Evolutionary conservation across 2,329 filamentous ascomycete species (phyloP), one percentile per base, ranked within the genome.

Genomic region (Dendryphion nanum): DNA sequence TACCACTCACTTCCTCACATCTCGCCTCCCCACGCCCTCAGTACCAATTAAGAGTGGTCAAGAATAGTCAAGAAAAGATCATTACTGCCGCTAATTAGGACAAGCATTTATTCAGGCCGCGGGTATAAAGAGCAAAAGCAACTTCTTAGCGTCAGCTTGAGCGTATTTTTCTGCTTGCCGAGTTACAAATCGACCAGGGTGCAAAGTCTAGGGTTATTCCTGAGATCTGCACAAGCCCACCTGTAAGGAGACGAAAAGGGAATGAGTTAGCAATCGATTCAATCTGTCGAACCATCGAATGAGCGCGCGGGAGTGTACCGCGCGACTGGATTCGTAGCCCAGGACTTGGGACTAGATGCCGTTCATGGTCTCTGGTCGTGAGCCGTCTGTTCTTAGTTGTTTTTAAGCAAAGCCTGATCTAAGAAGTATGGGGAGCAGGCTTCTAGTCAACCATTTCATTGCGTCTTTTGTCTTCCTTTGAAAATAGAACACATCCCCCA

Each of bases 221-320:
- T n/a, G n/a, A n/a, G n/a, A n/a, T n/a, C n/a, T n/a, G n/a, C n/a
- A n/a, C n/a, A n/a, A 35, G 31, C 40, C 40, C 37, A 36, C 18
- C 35, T 32, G 40, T 36, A 16, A 28, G 36, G 32, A 35, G 36
- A 35, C 40, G 28, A 32, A 36, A 36, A 17, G 31, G 37, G 40
- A 39, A 32, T 39, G 29, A 30, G 29, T 17, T 38, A 35, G 30
- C 31, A 42, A 42, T 35, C 23, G 26, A 42, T 26, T n/a, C n/a
- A n/a, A n/a, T n/a, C n/a, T 36, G 31, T 20, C 23, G 18, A 26
- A 10, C 23, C 23, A 26, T n/a, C n/a, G n/a, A n/a, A n/a, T n/a
- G n/a, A n/a, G n/a, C n/a, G n/a, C n/a, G n/a, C n/a, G n/a, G n/a
- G n/a, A n/a, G n/a, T 26, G 10, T 39, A 39, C 35, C 40, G 18